Percentiles rank a stretch among this genome's conserved stretches.
Conservation (phyloP, 179 eudicot genomes). For the Drosera spatulata region DNA sequence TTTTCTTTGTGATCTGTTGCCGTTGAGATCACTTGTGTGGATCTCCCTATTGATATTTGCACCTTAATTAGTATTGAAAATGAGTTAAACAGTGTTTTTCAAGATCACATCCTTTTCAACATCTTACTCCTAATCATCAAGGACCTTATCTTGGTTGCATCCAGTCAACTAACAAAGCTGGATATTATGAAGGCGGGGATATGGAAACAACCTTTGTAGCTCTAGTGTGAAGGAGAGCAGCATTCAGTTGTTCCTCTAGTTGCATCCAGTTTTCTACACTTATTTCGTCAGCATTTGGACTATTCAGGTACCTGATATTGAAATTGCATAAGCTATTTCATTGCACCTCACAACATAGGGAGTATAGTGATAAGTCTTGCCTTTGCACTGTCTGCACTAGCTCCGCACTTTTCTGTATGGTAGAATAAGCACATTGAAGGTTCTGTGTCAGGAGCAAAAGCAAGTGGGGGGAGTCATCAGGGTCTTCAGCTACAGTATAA, state of each 20-base stretch:
- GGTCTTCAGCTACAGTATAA: too few relatives aligned
- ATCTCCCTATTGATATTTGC: too few relatives aligned
- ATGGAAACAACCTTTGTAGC: slow-evolving; percentile 22
- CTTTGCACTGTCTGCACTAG: slow-evolving; percentile 34
- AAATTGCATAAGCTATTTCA: neutral
- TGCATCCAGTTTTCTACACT: slow-evolving; percentile 28
- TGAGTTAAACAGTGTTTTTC: too few relatives aligned
- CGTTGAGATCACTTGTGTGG: too few relatives aligned
- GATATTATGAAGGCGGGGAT: neutral
- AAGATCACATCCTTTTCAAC: too few relatives aligned
- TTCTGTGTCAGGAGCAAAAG: slow-evolving; percentile 1
- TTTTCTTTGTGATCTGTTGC: too few relatives aligned
- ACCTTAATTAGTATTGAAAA: too few relatives aligned
- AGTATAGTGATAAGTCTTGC: slow-evolving; percentile 11
- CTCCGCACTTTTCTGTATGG: slow-evolving; percentile 21
- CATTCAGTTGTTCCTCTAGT: slow-evolving; percentile 32
- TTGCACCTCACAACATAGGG: neutral
- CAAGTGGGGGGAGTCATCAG: too few relatives aligned
- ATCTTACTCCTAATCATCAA: too few relatives aligned
- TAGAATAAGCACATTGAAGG: slow-evolving; percentile 4
- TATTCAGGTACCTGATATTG: slow-evolving; percentile 20
- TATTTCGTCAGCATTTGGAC: slow-evolving; percentile 19
- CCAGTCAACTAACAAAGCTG: neutral
- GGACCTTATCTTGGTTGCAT: too few relatives aligned
- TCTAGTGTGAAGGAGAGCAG: slow-evolving; percentile 33